A percentile compares a stretch with the other conserved stretches of the same genome.
Conservation (phyloP, 208 protist genomes). For the Angomonas deanei region DNA sequence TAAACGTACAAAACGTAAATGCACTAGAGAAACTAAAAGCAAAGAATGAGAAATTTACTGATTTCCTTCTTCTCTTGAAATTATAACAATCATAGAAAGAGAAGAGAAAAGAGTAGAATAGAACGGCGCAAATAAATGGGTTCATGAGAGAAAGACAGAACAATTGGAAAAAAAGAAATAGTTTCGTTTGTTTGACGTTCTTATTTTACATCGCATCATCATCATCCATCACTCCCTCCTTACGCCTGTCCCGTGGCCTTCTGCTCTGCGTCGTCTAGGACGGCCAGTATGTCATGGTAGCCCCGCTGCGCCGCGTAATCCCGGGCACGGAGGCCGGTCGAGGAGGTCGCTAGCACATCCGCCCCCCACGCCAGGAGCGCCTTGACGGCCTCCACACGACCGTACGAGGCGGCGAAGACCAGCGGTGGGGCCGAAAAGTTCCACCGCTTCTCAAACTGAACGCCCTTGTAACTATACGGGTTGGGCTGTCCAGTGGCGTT, state of each 20-base stretch:
- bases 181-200: background rate
- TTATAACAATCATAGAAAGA: background rate
- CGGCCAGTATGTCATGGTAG: slow-evolving; percentile 43
- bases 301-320: slow-evolving; percentile 72
- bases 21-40: background rate
- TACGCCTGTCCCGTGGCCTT: background rate
- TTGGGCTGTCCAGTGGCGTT: slow-evolving; percentile 69
- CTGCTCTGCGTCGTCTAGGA: slow-evolving; percentile 37
- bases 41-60: background rate
- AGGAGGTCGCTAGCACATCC: slow-evolving; percentile 27
- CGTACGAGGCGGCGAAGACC: slow-evolving; percentile 68
- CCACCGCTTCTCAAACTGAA: slow-evolving; percentile 69
- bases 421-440: slow-evolving; percentile 68
- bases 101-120: slow-evolving; percentile 11
- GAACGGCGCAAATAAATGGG: no score
- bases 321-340: slow-evolving; percentile 48
- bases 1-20: background rate
- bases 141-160: slow-evolving; percentile 10
- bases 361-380: slow-evolving; percentile 59
- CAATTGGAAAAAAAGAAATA: slow-evolving; percentile 1
- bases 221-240: background rate
- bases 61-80: background rate
- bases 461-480: slow-evolving; percentile 44
- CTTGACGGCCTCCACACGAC: slow-evolving; percentile 64
- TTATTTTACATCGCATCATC: background rate